phyloP scores from a whole-genome alignment of 768 basidiomycete species.

The Lentinus brumalis region DNA sequence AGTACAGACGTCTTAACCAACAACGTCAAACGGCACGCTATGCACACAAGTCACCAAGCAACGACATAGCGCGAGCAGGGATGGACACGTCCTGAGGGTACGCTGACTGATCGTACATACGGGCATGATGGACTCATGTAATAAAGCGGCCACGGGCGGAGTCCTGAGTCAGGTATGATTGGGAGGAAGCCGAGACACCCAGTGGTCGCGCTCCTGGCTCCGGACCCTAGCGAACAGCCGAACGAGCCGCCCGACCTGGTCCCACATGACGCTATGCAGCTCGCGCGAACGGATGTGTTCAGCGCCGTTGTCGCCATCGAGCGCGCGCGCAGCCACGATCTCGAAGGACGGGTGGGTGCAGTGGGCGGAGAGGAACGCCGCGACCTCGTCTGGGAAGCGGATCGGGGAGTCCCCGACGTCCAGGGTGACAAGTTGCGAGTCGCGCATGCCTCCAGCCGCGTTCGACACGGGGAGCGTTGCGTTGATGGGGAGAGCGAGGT shows the following conservation, averaged over 20 bases:
- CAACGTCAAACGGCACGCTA: too few relatives aligned
- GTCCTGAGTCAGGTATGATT: too few relatives aligned
- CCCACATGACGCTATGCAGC: slow-evolving; percentile 12
- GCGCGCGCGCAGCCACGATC: slow-evolving; percentile 5
- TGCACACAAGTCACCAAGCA: too few relatives aligned
- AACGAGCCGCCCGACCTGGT: slow-evolving; percentile 10
- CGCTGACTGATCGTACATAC: not conserved
- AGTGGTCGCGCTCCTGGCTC: slow-evolving; percentile 1
- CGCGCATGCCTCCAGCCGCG: not conserved
- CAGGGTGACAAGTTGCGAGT: slow-evolving; percentile 11
- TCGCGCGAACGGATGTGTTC: slow-evolving; percentile 12
- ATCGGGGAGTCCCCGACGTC: slow-evolving; percentile 20
- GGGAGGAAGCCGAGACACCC: not conserved
- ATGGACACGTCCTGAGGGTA: too few relatives aligned
- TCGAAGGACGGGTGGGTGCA: slow-evolving; percentile 16
- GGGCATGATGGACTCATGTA: too few relatives aligned
- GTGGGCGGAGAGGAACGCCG: slow-evolving; percentile 18
- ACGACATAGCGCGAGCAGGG: too few relatives aligned
- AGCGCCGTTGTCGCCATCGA: slow-evolving; percentile 8
- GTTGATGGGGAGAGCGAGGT: slow-evolving; percentile 17
- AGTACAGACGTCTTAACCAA: too few relatives aligned
- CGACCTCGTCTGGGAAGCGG: slow-evolving; percentile 12
- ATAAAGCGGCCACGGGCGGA: too few relatives aligned
- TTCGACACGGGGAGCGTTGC: slow-evolving; percentile 3
- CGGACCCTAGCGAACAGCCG: slow-evolving; percentile 13